Percentiles rank a stretch among this genome's conserved stretches.
Evolutionary conservation across 345 rosid species (phyloP).

Genomic region (Pugionium dolabratum): DNA sequence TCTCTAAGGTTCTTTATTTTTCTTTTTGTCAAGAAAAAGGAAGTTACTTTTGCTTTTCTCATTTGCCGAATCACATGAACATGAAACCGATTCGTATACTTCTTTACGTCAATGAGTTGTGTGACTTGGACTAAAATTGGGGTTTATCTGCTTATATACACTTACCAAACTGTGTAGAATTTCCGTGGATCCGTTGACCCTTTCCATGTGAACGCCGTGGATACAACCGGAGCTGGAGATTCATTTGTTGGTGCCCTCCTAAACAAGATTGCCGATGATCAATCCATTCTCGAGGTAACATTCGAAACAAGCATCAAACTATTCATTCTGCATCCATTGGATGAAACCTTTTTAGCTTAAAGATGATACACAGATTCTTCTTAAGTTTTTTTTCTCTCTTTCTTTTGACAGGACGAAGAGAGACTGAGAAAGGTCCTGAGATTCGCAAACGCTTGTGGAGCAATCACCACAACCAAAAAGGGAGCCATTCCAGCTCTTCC

Average conservation of each 20-base stretch:
- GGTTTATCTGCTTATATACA: constrained; percentile 12
- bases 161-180: constrained; percentile 43
- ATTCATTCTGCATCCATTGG: neutral
- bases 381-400: neutral
- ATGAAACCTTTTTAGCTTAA: constrained; percentile 5
- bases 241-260: constrained; percentile 88
- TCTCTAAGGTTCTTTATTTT: constrained; percentile 21
- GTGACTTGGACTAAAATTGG: neutral
- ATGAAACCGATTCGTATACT: constrained; percentile 10
- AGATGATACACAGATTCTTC: neutral
- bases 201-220: constrained; percentile 81
- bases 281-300: constrained; percentile 69
- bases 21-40: constrained; percentile 17
- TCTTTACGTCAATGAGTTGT: constrained; percentile 16
- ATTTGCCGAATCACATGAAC: neutral
- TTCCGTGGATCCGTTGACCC: constrained; percentile 81
- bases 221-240: constrained; percentile 99
- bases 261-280: constrained; percentile 75
- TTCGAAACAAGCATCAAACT: neutral
- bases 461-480: constrained; percentile 95
- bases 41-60: constrained; percentile 18
- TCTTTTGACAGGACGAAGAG: constrained; percentile 56
- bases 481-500: constrained; percentile 99
- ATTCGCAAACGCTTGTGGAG: constrained; percentile 94
- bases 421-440: constrained; percentile 72